Evolutionary conservation across 1,284 basidiomycete species (phyloP).

Genomic region (Rhodotorula sp.): DNA sequence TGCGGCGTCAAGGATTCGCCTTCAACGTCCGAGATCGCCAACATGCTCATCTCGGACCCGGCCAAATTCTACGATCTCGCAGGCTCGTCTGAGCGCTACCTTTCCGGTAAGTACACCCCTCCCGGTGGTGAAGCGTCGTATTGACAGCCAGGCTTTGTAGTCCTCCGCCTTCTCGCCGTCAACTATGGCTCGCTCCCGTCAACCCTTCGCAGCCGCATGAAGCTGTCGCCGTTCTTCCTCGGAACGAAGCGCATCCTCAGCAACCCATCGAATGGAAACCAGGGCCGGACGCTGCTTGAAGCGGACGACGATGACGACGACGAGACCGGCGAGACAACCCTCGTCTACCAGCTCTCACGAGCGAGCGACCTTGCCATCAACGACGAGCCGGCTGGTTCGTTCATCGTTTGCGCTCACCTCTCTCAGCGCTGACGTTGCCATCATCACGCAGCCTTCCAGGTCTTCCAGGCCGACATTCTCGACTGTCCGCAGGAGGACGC

Average conservation of each 20-base stretch:
- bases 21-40: conserved; percentile 69
- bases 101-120: conserved; percentile 21
- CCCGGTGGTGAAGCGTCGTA: neutral
- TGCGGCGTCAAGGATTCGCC: conserved; percentile 89
- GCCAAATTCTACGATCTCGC: conserved; percentile 43
- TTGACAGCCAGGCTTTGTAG: neutral
- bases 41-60: conserved; percentile 47
- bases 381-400: conserved; percentile 40
- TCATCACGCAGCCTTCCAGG: conserved; percentile 52
- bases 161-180: conserved; percentile 51
- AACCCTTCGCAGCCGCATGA: conserved; percentile 44
- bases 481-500: conserved; percentile 88
- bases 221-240: conserved; percentile 49
- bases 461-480: conserved; percentile 75
- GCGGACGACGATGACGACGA: conserved; percentile 47
- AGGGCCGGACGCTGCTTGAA: conserved; percentile 16
- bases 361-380: conserved; percentile 44
- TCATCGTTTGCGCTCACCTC: too few species aligned
- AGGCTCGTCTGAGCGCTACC: conserved; percentile 45
- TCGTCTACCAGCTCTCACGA: conserved; percentile 48
- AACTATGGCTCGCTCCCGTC: conserved; percentile 37
- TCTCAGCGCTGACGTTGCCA: too few species aligned
- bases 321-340: conserved; percentile 44
- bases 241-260: conserved; percentile 47
- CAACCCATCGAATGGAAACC: conserved; percentile 31